Evolutionary conservation across 148 eudicot species (phyloP).

Genomic region (Talinum fruticosum): DNA sequence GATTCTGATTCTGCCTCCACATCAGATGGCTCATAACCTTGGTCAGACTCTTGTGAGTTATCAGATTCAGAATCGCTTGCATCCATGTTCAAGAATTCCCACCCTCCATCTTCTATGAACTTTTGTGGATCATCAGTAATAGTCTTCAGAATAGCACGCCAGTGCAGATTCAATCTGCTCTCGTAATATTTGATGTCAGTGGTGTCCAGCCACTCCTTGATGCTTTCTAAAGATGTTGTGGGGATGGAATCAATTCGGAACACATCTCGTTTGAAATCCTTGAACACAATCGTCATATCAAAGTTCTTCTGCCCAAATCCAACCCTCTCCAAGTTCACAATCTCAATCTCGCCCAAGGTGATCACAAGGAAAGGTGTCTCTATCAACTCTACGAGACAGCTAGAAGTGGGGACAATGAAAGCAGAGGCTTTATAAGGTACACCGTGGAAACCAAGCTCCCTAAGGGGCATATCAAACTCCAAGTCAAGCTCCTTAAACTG

Average conservation of each 20-base stretch:
- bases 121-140: constrained; percentile 77
- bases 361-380: constrained; percentile 82
- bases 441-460: constrained; percentile 96
- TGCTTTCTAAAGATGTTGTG: constrained; percentile 70
- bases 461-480: constrained; percentile 90
- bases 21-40: constrained; percentile 86
- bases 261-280: constrained; percentile 88
- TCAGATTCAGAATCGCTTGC: constrained; percentile 82
- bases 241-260: constrained; percentile 91
- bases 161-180: constrained; percentile 87
- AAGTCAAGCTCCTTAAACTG: constrained; percentile 70
- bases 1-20: constrained; percentile 79
- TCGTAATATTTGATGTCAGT: constrained; percentile 91
- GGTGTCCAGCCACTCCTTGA: constrained; percentile 92
- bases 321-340: constrained; percentile 86
- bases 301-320: constrained; percentile 96
- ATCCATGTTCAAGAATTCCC: constrained; percentile 94
- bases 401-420: constrained; percentile 89
- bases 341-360: constrained; percentile 73
- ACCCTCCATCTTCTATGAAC: constrained; percentile 84
- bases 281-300: constrained; percentile 85
- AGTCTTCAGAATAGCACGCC: constrained; percentile 81
- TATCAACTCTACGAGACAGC: constrained; percentile 86
- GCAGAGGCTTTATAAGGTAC: constrained; percentile 88
- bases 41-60: constrained; percentile 68